A percentile compares a stretch with the other conserved stretches of the same genome.
phyloP scores from a whole-genome alignment of 2,329 filamentous ascomycete species.

The Alternaria sp. region DNA sequence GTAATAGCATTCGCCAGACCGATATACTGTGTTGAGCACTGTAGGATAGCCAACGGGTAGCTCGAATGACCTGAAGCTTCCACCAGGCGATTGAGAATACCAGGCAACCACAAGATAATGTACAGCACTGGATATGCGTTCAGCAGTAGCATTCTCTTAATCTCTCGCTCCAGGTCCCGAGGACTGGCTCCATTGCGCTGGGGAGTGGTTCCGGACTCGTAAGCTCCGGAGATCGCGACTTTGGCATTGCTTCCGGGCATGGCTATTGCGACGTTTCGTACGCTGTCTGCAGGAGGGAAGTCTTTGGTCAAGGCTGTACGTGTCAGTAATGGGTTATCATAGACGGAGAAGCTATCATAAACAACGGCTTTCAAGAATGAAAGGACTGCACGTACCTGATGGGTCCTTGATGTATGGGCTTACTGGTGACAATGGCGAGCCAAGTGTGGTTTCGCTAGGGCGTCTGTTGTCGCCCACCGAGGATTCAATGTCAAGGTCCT shows the following conservation, averaged over 20 bases:
- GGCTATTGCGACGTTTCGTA: neutral
- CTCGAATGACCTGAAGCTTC: slow-evolving; percentile 25
- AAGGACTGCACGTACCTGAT: neutral
- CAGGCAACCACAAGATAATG: slow-evolving; percentile 46
- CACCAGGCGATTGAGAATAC: slow-evolving; percentile 35
- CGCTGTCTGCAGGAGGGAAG: neutral
- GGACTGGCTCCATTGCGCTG: neutral
- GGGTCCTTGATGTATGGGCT: neutral
- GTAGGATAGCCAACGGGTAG: slow-evolving; percentile 17
- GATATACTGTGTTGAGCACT: slow-evolving; percentile 32
- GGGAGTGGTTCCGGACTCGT: neutral
- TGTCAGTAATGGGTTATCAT: neutral
- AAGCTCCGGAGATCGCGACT: neutral
- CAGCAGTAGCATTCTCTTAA: slow-evolving; percentile 40
- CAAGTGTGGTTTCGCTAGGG: neutral
- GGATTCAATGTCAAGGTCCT: neutral
- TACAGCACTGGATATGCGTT: slow-evolving; percentile 48
- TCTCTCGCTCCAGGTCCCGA: slow-evolving; percentile 26
- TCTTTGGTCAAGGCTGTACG: neutral
- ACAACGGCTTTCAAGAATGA: neutral
- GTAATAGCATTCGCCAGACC: slow-evolving; percentile 30
- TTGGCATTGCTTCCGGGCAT: neutral
- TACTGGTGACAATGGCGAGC: neutral
- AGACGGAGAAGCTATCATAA: neutral
- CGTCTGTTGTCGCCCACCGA: neutral